Conservation (phyloP, 495 filamentous ascomycete genomes). For the Xylaria castorea region DNA sequence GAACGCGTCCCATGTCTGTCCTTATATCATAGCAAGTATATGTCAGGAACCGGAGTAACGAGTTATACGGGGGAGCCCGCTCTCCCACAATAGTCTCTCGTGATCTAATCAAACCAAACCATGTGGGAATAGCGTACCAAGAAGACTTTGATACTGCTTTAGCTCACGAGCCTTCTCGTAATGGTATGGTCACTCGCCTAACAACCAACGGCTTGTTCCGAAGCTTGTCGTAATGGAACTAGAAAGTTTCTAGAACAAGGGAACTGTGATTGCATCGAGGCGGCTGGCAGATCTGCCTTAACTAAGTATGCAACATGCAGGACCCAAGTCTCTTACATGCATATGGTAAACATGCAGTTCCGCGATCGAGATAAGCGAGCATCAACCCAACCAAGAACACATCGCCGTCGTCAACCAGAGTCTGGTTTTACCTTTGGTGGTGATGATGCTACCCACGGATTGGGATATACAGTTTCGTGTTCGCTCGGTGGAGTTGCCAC, state of each 20-base stretch:
- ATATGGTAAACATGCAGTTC: constrained; percentile 21
- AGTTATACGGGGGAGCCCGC: neutral
- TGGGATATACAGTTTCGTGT: neutral
- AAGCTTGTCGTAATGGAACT: neutral
- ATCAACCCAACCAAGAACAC: constrained; percentile 13
- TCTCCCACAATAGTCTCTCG: constrained; percentile 1
- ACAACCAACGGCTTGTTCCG: neutral
- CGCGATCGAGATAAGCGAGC: constrained; percentile 28
- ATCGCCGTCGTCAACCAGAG: constrained; percentile 12
- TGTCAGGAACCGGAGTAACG: constrained; percentile 1
- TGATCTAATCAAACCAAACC: constrained; percentile 3
- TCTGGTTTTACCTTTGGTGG: constrained; percentile 14
- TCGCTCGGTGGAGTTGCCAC: neutral
- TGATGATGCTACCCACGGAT: neutral
- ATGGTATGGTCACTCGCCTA: neutral
- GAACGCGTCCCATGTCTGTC: constrained; percentile 1
- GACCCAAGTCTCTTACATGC: constrained; percentile 25
- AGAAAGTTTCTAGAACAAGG: constrained; percentile 22
- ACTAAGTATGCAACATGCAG: constrained; percentile 26
- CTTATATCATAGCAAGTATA: constrained; percentile 11
- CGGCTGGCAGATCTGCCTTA: constrained; percentile 14
- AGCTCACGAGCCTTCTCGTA: neutral
- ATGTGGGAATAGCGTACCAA: constrained; percentile 4
- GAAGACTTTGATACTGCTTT: neutral
- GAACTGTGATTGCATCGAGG: constrained; percentile 11